phyloP scores from a whole-genome alignment of 768 basidiomycete genomes.

The Lactarius akahatsu region DNA sequence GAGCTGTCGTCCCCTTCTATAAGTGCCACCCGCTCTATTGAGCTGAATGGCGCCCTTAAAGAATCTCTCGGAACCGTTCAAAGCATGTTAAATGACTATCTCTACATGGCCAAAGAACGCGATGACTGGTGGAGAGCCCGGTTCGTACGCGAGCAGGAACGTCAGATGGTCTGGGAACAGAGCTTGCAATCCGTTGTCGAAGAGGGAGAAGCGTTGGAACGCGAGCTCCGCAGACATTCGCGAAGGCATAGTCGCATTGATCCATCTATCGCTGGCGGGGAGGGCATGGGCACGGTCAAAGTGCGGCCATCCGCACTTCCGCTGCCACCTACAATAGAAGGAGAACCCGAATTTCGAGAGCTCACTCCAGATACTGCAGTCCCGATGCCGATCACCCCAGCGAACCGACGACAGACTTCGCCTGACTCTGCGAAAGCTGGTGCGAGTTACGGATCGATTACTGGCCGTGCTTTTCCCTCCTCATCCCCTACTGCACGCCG shows the following conservation, averaged over 20 bases:
- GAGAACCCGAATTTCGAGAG: conserved; percentile 8
- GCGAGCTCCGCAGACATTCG: conserved; percentile 65
- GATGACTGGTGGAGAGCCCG: conserved; percentile 76
- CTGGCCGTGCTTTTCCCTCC: conserved; percentile 16
- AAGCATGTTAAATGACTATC: conserved; percentile 62
- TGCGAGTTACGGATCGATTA: conserved; percentile 2
- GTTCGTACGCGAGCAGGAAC: conserved; percentile 60
- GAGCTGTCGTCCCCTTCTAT: conserved; percentile 41
- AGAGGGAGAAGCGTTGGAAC: conserved; percentile 83
- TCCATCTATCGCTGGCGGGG: conserved; percentile 33
- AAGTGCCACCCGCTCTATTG: conserved; percentile 33
- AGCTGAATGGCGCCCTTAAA: conserved; percentile 52
- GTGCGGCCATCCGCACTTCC: conserved; percentile 26
- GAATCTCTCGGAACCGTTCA: conserved; percentile 60
- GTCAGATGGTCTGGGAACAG: conserved; percentile 83
- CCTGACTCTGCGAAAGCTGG: conserved; percentile 3
- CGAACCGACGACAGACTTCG: background rate
- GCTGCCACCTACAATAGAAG: conserved; percentile 23
- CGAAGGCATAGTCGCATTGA: conserved; percentile 53
- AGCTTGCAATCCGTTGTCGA: conserved; percentile 81
- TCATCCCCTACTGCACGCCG: conserved; percentile 10
- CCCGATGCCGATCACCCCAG: background rate
- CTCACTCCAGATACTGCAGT: conserved; percentile 17
- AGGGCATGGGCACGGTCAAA: conserved; percentile 28
- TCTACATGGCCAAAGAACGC: conserved; percentile 68